Base-by-base conservation (phyloP, 306 rosid species). In the Dalbergia oliveri region DNA sequence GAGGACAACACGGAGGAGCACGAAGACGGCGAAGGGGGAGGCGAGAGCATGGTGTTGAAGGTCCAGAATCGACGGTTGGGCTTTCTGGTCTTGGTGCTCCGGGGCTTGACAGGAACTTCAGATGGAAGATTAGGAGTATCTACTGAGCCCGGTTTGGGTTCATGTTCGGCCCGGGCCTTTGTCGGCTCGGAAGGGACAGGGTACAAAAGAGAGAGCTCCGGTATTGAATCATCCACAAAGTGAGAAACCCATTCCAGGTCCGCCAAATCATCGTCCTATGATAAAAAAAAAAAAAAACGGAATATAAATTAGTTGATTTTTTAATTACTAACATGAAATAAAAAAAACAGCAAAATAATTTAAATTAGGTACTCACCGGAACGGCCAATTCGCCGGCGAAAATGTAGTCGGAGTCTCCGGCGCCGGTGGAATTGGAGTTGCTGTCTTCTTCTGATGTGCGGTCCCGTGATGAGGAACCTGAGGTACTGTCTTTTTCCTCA, bases 171-270 rank as follows among this genome's bases (percentile, higher is more conserved):
- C 84, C 81, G 83, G 50, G 71, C 21, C 43, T 56, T 73, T 6
- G 61, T 66, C 23, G 81, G 73, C 16, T 56, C 78, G 4, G 82
- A 26, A 8, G 21, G 76, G 16, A 84, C 84, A 0, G 92, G 81
- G 68, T 74, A 81, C 15, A 77, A 41, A 16, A 89, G 81, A 23
- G 94, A 78, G 0, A 85, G 79, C 59, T 91, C 95, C 4, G 82
- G 84, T 3, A 75, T 26, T 77, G 90, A 90, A 77, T 94, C 98
- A 65, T 94, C 97, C n/a, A 91, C 98, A 31, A 92, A 89, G 57
- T 84, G 94, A 69, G 98, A 94, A 69, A 94, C 95, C 98, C 98
- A 94, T 79, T 94, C 98, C 14, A 94, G 83, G 16, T 79, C 97
- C 21, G 97, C 92, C 58, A 92, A 11, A 75, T 89, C 92, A 83